Conservation (phyloP, 1,139 yeast genomes). For the Saccharomyces pastorianus region DNA sequence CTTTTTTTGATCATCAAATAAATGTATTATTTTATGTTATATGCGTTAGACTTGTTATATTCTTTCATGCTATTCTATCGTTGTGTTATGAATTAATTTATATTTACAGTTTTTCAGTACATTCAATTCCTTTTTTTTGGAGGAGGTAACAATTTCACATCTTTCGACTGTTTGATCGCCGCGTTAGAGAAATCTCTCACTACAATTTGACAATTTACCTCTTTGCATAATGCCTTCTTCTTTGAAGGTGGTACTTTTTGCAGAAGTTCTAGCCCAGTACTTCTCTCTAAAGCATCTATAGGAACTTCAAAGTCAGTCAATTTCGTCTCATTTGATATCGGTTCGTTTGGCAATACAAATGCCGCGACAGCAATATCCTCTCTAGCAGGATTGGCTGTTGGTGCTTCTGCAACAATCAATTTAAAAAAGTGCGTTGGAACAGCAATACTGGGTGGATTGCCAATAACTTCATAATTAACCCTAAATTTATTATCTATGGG, state of each 20-base stretch:
- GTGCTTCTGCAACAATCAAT: slow-evolving; percentile 72
- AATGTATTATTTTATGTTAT: neutral
- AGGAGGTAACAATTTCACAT: slow-evolving; percentile 30
- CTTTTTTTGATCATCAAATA: neutral
- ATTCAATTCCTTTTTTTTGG: slow-evolving; percentile 33
- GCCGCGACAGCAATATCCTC: slow-evolving; percentile 73
- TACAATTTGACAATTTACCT: slow-evolving; percentile 67
- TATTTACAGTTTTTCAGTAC: neutral
- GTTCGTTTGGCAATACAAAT: slow-evolving; percentile 82
- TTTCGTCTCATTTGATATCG: slow-evolving; percentile 61
- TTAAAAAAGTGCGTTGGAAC: slow-evolving; percentile 97
- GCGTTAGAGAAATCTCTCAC: slow-evolving; percentile 73
- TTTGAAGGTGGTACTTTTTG: slow-evolving; percentile 55
- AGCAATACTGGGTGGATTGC: slow-evolving; percentile 92
- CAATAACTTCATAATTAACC: slow-evolving; percentile 86
- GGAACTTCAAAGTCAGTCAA: slow-evolving; percentile 79
- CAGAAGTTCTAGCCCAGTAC: slow-evolving; percentile 77
- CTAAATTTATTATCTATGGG: slow-evolving; percentile 70
- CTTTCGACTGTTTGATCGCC: slow-evolving; percentile 29
- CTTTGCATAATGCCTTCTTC: slow-evolving; percentile 66
- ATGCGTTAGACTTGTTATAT: neutral
- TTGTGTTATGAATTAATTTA: neutral
- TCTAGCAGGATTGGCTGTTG: slow-evolving; percentile 31
- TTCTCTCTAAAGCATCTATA: slow-evolving; percentile 75
- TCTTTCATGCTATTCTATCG: neutral